These are phyloP conservation scores for Pseudoperonospora humuli DNA, from an alignment of 352 stramenopile genomes.

Conservation along the genomic window DNA sequence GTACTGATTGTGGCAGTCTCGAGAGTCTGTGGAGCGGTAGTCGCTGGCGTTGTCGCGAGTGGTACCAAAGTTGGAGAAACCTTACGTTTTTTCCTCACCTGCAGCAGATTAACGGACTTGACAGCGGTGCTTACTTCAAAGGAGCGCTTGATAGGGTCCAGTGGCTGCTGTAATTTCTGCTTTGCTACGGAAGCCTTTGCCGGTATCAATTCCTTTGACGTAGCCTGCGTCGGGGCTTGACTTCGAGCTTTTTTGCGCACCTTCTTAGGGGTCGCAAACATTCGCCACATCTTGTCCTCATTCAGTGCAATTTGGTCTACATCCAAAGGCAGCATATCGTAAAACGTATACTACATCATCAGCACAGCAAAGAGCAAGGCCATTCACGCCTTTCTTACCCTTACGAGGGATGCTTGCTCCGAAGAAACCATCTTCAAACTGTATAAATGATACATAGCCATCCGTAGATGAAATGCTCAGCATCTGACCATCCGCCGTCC, in stretches of 20 bases:
- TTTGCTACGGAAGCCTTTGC: constrained; percentile 16
- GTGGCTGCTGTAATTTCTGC: constrained; percentile 22
- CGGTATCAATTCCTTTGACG: constrained; percentile 14
- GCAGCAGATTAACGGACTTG: constrained; percentile 48
- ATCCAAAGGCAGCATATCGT: constrained; percentile 1
- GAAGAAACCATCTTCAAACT: constrained; percentile 86
- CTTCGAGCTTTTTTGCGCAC: constrained; percentile 47
- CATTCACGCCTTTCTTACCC: constrained; percentile 14
- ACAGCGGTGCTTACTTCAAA: constrained; percentile 12
- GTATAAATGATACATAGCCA: constrained; percentile 92
- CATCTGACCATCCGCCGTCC: constrained; percentile 86
- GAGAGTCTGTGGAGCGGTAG: neutral
- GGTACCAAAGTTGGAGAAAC: constrained; percentile 44
- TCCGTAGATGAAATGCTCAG: constrained; percentile 93
- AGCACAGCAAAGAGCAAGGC: neutral
- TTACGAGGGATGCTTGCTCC: constrained; percentile 26
- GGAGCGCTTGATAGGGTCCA: constrained; percentile 12
- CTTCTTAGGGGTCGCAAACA: constrained; percentile 60
- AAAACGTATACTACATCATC: neutral
- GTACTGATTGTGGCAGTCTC: constrained; percentile 1
- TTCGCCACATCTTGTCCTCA: constrained; percentile 38
- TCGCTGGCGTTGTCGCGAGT: neutral
- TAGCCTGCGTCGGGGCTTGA: constrained; percentile 4
- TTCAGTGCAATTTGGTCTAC: constrained; percentile 40
- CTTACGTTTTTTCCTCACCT: constrained; percentile 80